Conservation (phyloP, 306 rosid genomes). For the Myrica gale region DNA sequence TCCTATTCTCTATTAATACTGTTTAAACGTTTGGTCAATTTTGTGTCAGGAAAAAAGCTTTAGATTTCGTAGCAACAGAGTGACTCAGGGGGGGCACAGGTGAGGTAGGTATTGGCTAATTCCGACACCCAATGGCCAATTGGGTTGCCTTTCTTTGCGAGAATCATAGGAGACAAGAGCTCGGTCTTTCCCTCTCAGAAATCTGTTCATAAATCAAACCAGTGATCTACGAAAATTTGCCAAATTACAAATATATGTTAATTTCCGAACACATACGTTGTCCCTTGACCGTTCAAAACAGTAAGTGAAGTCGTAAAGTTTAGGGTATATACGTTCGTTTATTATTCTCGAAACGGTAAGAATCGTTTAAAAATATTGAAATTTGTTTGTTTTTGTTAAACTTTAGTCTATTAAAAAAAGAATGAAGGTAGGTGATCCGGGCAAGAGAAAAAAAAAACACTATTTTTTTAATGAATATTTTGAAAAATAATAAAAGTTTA, state of each 20-base stretch:
- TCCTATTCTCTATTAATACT: not conserved
- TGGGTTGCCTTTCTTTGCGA: constrained; percentile 1
- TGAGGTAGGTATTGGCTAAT: not conserved
- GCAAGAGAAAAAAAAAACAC: no score
- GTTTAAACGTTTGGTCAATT: not conserved
- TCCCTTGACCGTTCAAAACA: not conserved
- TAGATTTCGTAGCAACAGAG: not conserved
- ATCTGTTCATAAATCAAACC: not conserved
- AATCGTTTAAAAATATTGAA: no score
- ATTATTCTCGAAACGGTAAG: no score
- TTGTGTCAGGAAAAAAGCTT: constrained; percentile 19
- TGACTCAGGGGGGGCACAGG: constrained; percentile 1
- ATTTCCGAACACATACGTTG: not conserved
- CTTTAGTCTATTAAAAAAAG: no score
- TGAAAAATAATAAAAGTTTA: no score
- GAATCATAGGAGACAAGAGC: not conserved
- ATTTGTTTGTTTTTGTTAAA: no score
- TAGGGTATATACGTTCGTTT: no score
- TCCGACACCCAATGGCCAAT: constrained; percentile 15
- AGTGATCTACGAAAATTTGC: not conserved
- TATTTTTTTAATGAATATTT: no score
- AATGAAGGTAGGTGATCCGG: no score
- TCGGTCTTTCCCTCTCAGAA: not conserved
- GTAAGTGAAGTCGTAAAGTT: no score
- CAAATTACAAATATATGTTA: not conserved